Conservation (phyloP, 306 rosid genomes). For the Oemleria cerasiformis region DNA sequence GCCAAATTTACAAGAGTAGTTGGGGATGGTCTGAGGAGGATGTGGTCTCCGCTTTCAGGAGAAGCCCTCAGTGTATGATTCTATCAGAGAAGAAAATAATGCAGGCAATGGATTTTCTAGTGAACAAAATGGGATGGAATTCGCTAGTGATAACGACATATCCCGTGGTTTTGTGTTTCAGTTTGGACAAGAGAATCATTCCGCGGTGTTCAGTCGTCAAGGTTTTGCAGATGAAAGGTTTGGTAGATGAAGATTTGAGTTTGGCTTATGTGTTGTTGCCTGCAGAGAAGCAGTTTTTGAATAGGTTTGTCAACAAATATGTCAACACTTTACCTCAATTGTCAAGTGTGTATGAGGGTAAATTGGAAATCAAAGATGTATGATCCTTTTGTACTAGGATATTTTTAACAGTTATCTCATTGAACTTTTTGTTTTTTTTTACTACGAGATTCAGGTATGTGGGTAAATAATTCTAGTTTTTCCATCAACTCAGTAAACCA, state of each 20-base stretch:
- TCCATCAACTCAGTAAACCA: background rate
- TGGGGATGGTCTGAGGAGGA: constrained; percentile 64
- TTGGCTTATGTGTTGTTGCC: background rate
- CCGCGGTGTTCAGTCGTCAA: constrained; percentile 40
- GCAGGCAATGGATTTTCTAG: constrained; percentile 37
- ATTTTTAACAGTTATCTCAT: too few relatives aligned
- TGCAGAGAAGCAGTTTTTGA: constrained; percentile 17
- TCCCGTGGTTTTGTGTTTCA: constrained; percentile 1
- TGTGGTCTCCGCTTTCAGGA: constrained; percentile 29
- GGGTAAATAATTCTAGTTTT: too few relatives aligned
- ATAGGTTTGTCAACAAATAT: constrained; percentile 24
- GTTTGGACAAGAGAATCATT: constrained; percentile 42
- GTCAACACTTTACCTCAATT: constrained; percentile 7
- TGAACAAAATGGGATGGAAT: constrained; percentile 30
- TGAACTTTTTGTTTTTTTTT: background rate
- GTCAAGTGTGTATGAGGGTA: constrained; percentile 22
- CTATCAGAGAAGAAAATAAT: constrained; percentile 33
- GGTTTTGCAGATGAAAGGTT: constrained; percentile 31
- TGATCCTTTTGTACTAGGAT: background rate
- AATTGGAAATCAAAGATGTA: constrained; percentile 4
- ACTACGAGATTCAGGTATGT: background rate
- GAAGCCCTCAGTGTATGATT: constrained; percentile 36
- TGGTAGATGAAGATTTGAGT: constrained; percentile 14
- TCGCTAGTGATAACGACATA: constrained; percentile 15
- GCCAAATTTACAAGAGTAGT: constrained; percentile 27